phyloP scores from a whole-genome alignment of 768 basidiomycete species.

The Phallus indusiatus region DNA sequence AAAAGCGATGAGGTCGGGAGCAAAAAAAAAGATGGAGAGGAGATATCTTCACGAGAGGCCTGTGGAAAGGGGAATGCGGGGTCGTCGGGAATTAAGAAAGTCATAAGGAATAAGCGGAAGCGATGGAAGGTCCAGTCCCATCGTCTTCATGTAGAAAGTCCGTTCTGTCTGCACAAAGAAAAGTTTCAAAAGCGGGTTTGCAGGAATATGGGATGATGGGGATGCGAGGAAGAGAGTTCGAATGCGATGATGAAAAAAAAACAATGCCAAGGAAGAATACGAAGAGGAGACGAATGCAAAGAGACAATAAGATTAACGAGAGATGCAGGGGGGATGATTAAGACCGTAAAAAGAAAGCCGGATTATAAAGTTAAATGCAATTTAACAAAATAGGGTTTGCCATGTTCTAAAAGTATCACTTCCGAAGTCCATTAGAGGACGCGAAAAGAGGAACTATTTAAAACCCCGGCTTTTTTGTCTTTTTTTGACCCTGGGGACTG shows the following conservation, averaged over 20 bases:
- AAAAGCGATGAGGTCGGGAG: neutral
- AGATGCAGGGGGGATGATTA: neutral
- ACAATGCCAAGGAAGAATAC: neutral
- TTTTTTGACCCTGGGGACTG: constrained; percentile 4
- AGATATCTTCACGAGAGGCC: neutral
- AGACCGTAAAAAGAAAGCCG: neutral
- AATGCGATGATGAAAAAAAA: neutral
- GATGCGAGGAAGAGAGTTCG: neutral
- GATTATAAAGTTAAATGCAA: neutral
- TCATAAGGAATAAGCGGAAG: neutral
- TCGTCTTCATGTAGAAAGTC: neutral
- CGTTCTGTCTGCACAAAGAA: neutral
- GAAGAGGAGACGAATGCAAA: neutral
- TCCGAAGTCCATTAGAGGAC: neutral
- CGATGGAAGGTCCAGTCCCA: neutral
- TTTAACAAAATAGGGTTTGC: neutral
- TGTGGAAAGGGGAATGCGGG: neutral
- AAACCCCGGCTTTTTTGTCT: constrained; percentile 1
- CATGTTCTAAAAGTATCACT: neutral
- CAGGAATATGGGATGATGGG: neutral
- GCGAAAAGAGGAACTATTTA: neutral
- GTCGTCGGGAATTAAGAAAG: neutral
- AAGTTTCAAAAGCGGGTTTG: neutral
- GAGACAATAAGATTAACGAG: neutral
- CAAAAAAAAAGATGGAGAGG: neutral